Percentiles rank a stretch among this genome's conserved stretches.
phyloP scores from a whole-genome alignment of 2,329 filamentous ascomycete genomes.

The Neocucurbitaria cava region DNA sequence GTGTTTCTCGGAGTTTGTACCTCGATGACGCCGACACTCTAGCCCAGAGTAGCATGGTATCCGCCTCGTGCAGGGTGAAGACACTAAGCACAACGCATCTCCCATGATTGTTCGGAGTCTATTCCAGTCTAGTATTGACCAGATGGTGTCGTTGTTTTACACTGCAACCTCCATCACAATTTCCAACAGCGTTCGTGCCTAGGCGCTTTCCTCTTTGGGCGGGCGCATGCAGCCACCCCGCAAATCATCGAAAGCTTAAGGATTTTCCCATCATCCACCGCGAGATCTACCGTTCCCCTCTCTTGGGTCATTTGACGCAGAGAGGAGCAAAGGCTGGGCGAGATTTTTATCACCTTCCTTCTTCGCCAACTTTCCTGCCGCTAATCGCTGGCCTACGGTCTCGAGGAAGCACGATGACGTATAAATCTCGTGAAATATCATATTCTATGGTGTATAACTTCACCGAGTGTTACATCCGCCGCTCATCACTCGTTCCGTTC shows the following conservation, averaged over 20 bases:
- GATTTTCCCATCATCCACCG: constrained; percentile 1
- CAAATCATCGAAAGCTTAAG: constrained; percentile 12
- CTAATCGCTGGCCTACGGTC: constrained; percentile 7
- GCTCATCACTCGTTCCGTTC: constrained; percentile 17
- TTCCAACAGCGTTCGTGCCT: not conserved
- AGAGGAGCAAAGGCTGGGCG: not conserved
- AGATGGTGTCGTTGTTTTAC: not conserved
- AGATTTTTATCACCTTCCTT: constrained; percentile 10
- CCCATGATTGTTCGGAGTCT: not conserved
- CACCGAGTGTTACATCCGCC: constrained; percentile 32
- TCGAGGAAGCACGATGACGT: constrained; percentile 29
- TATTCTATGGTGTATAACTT: constrained; percentile 23
- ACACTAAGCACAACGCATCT: not conserved
- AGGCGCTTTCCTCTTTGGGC: constrained; percentile 2
- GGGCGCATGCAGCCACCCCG: constrained; percentile 6
- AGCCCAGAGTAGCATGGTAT: not conserved
- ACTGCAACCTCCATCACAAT: not conserved
- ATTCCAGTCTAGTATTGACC: not conserved
- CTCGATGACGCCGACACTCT: not conserved
- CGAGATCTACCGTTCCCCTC: not conserved
- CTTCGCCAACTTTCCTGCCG: constrained; percentile 8
- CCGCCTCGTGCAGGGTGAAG: no score
- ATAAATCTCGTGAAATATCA: constrained; percentile 6
- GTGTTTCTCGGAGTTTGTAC: not conserved
- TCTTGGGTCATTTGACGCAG: constrained; percentile 11